Percentiles rank a stretch among this genome's conserved stretches.
These are phyloP conservation scores for Zarea fungicola DNA, from an alignment of 2,329 filamentous ascomycete species.

Conservation along the genomic window DNA sequence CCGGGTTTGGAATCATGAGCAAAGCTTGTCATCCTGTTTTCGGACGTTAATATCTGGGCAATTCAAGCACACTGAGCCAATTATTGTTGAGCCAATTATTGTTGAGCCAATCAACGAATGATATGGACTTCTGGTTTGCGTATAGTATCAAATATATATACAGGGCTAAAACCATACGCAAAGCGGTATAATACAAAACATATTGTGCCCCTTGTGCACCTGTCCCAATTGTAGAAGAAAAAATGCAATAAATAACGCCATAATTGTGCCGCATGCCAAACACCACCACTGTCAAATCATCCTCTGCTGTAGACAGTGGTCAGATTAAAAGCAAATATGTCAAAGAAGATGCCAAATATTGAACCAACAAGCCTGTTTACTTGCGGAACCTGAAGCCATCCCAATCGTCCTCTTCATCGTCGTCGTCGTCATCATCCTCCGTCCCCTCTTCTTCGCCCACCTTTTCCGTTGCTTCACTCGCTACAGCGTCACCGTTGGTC, in stretches of 20 bases:
- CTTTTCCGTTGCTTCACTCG: slow-evolving; percentile 24
- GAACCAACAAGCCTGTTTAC: slow-evolving; percentile 4
- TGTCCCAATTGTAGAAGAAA: background rate
- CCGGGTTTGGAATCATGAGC: too few species aligned
- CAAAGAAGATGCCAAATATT: background rate
- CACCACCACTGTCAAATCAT: too few species aligned
- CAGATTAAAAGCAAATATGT: too few species aligned
- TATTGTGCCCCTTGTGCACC: background rate
- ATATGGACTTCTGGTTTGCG: background rate
- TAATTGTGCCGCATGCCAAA: slow-evolving; percentile 1
- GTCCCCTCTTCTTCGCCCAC: slow-evolving; percentile 40
- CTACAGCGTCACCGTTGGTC: slow-evolving; percentile 15
- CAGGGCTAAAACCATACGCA: background rate
- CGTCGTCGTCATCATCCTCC: slow-evolving; percentile 43
- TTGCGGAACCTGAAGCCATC: slow-evolving; percentile 50
- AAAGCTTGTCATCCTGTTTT: too few species aligned
- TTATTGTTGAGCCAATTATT: too few species aligned
- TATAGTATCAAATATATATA: slow-evolving; percentile 7
- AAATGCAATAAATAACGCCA: slow-evolving; percentile 3
- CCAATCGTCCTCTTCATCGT: slow-evolving; percentile 50
- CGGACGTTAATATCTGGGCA: too few species aligned
- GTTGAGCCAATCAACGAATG: background rate
- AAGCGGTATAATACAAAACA: slow-evolving; percentile 6
- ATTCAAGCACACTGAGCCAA: too few species aligned
- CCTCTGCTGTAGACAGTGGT: too few species aligned